phyloP scores from a whole-genome alignment of 2,329 filamentous ascomycete genomes.

The Eutypa lata region DNA sequence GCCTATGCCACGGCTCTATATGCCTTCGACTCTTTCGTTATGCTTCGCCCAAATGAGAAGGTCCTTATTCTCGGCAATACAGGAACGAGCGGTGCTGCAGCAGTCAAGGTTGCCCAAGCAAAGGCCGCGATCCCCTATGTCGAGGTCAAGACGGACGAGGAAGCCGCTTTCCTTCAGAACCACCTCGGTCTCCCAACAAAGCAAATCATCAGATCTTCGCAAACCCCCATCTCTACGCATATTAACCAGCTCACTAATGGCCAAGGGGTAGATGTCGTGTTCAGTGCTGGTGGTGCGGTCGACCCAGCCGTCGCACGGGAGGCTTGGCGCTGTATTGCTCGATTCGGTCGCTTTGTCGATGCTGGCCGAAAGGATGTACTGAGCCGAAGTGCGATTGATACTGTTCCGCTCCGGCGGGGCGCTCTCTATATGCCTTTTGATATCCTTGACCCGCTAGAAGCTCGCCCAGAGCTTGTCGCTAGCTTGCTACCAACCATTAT shows the following conservation, averaged over 20 bases:
- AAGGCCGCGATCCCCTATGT: conserved; percentile 17
- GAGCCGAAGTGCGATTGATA: conserved; percentile 16
- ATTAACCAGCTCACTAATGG: conserved; percentile 7
- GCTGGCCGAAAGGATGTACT: conserved; percentile 3
- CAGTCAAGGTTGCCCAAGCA: conserved; percentile 14
- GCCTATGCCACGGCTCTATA: conserved; percentile 18
- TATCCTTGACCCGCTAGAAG: conserved; percentile 18
- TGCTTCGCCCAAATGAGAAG: conserved; percentile 11
- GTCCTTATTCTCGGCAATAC: conserved; percentile 19
- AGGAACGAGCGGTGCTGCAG: conserved; percentile 16
- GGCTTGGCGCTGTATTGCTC: neutral
- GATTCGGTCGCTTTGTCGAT: neutral
- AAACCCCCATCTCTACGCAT: conserved; percentile 2
- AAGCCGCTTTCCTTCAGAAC: conserved; percentile 8
- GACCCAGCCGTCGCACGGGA: conserved; percentile 1
- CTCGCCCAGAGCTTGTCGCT: conserved; percentile 10
- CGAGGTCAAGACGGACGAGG: conserved; percentile 5
- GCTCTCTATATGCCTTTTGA: conserved; percentile 23
- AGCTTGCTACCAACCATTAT: conserved; percentile 10
- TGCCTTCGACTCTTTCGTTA: conserved; percentile 20
- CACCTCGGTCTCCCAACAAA: conserved; percentile 6
- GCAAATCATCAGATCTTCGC: conserved; percentile 5
- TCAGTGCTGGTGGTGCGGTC: conserved; percentile 11
- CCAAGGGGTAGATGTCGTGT: conserved; percentile 16
- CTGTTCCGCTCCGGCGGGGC: conserved; percentile 17